phyloP scores from a whole-genome alignment of 169 alveolate genomes.

The Ichthyophthirius multifiliis region DNA sequence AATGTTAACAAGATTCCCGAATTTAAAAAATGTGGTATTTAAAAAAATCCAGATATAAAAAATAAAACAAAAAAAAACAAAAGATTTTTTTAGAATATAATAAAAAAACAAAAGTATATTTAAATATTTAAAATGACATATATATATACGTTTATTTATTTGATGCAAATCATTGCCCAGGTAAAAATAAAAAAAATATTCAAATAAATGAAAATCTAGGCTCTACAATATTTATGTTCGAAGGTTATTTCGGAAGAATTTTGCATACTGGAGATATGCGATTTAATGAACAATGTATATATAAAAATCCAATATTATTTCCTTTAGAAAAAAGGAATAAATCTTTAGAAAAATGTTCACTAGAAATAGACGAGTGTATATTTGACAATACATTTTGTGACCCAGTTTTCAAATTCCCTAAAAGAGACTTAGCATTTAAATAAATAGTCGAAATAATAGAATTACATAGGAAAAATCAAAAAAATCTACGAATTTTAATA shows the following conservation, averaged over 20 bases:
- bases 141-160: slow-evolving; percentile 46
- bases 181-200: slow-evolving; percentile 1
- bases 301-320: slow-evolving; percentile 42
- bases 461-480: slow-evolving; percentile 25
- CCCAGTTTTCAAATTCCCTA: slow-evolving; percentile 65
- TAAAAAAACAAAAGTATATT: slow-evolving; percentile 7
- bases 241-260: slow-evolving; percentile 74
- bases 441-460: slow-evolving; percentile 46
- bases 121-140: slow-evolving; percentile 17
- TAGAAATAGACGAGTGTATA: slow-evolving; percentile 62
- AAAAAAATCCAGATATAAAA: neutral
- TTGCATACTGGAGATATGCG: slow-evolving; percentile 82
- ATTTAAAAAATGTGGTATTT: slow-evolving; percentile 18
- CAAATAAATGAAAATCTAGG: neutral
- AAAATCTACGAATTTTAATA: slow-evolving; percentile 53
- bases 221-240: slow-evolving; percentile 69
- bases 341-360: slow-evolving; percentile 3
- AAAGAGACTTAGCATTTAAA: slow-evolving; percentile 61
- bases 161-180: slow-evolving; percentile 81
- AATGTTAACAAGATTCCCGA: slow-evolving; percentile 37
- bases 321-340: slow-evolving; percentile 9
- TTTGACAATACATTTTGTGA: slow-evolving; percentile 77
- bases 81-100: slow-evolving; percentile 14
- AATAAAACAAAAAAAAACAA: neutral
- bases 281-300: slow-evolving; percentile 50